Percentiles rank a stretch among this genome's conserved stretches.
These are phyloP conservation scores for Fraxinus cuspidata DNA, from an alignment of 257 asterid genomes.

Conservation along the genomic window DNA sequence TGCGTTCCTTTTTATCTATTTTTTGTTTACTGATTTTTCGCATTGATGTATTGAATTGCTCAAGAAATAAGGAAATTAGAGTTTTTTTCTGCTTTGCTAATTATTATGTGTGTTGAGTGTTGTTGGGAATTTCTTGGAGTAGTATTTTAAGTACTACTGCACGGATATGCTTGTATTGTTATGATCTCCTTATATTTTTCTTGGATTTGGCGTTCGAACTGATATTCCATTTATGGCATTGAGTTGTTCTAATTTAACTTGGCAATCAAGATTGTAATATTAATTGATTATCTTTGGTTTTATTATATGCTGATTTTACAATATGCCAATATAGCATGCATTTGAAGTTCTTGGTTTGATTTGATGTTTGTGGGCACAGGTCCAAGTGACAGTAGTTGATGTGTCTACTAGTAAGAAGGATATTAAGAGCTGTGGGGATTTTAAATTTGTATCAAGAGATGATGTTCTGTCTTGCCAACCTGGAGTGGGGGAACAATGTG, in stretches of 20 bases:
- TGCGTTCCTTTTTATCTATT: constrained; percentile 12
- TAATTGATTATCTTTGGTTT: not conserved
- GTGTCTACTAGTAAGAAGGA: constrained; percentile 59
- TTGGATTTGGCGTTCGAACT: not conserved
- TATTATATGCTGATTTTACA: not conserved
- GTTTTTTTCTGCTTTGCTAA: not conserved
- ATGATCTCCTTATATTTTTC: not conserved
- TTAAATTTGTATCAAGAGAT: constrained; percentile 61
- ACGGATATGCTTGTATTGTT: not conserved
- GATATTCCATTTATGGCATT: not conserved
- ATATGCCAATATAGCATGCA: not conserved
- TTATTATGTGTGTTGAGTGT: not conserved
- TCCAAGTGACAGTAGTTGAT: constrained; percentile 71
- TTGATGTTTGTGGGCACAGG: constrained; percentile 40
- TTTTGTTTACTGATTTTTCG: not conserved
- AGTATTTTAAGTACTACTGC: not conserved
- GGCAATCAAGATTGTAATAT: not conserved
- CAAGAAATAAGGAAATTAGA: not conserved
- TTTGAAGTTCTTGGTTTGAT: not conserved
- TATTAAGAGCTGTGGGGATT: constrained; percentile 55
- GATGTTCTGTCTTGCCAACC: constrained; percentile 61
- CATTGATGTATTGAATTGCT: not conserved
- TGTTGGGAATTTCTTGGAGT: not conserved
- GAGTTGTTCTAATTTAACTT: not conserved
- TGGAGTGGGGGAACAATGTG: constrained; percentile 33